Percentiles rank a stretch among this genome's conserved stretches.
These are phyloP conservation scores for Metarhizium guizhouense DNA, from an alignment of 2,329 filamentous ascomycete genomes.

Conservation along the genomic window DNA sequence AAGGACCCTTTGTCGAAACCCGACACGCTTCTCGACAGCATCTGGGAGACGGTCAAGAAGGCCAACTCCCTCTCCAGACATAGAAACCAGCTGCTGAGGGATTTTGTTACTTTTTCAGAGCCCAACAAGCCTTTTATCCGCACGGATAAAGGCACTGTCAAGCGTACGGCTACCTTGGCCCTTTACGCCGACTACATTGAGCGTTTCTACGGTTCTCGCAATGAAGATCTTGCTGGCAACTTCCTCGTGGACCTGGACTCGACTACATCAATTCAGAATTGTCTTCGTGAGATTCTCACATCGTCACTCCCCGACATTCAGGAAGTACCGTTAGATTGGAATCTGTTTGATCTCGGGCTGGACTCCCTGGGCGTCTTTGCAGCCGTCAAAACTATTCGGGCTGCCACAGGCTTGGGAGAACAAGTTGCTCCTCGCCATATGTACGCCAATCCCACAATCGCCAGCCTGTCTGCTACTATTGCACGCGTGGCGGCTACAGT, in stretches of 20 bases:
- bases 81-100: slow-evolving; percentile 32
- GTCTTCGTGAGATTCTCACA: slow-evolving; percentile 11
- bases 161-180: slow-evolving; percentile 27
- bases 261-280: slow-evolving; percentile 11
- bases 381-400: slow-evolving; percentile 21
- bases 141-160: slow-evolving; percentile 37
- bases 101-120: slow-evolving; percentile 31
- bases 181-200: slow-evolving; percentile 38
- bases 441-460: slow-evolving; percentile 22
- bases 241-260: slow-evolving; percentile 15
- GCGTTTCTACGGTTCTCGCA: slow-evolving; percentile 27
- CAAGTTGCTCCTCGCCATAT: slow-evolving; percentile 23
- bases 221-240: slow-evolving; percentile 6
- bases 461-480: slow-evolving; percentile 17
- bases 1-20: slow-evolving; percentile 13
- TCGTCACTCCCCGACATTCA: slow-evolving; percentile 11
- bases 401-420: slow-evolving; percentile 18
- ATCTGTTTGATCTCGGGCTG: slow-evolving; percentile 20
- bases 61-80: slow-evolving; percentile 31
- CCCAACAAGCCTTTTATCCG: slow-evolving; percentile 32
- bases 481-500: slow-evolving; percentile 9
- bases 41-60: slow-evolving; percentile 34
- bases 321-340: slow-evolving; percentile 11
- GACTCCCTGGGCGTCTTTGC: slow-evolving; percentile 22
- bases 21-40: slow-evolving; percentile 26